These are phyloP conservation scores for Emmonsiellopsis sp. DNA, from an alignment of 2,329 filamentous ascomycete genomes.

Conservation along the genomic window DNA sequence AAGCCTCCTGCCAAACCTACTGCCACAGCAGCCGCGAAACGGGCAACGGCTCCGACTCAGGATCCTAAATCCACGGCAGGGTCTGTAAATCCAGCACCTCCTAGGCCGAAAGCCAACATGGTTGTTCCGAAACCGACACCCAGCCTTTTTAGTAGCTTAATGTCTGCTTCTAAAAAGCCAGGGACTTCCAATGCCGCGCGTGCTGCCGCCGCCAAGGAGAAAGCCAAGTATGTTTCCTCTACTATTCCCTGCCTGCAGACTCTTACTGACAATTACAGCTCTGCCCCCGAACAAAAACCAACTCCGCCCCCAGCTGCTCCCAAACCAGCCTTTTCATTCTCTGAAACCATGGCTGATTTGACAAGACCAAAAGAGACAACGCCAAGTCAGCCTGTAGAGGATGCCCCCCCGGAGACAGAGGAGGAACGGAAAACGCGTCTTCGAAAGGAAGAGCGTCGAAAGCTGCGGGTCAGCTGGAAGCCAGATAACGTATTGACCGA, in stretches of 20 bases:
- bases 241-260: background rate
- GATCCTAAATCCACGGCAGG: slow-evolving; percentile 24
- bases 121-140: slow-evolving; percentile 32
- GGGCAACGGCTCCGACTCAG: slow-evolving; percentile 13
- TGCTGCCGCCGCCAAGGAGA: slow-evolving; percentile 30
- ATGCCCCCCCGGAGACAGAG: slow-evolving; percentile 47
- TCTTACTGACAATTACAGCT: slow-evolving; percentile 17
- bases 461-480: slow-evolving; percentile 53
- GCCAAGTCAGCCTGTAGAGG: slow-evolving; percentile 42
- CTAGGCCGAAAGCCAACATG: slow-evolving; percentile 30
- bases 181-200: slow-evolving; percentile 42
- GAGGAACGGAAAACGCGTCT: slow-evolving; percentile 51
- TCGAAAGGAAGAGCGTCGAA: slow-evolving; percentile 51
- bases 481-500: slow-evolving; percentile 47
- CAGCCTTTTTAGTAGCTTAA: slow-evolving; percentile 37
- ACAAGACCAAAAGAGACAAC: slow-evolving; percentile 48
- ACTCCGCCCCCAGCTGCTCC: slow-evolving; percentile 19
- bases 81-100: slow-evolving; percentile 11
- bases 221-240: slow-evolving; percentile 20
- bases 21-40: slow-evolving; percentile 18
- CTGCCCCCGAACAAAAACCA: slow-evolving; percentile 19
- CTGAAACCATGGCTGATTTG: slow-evolving; percentile 40
- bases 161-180: slow-evolving; percentile 41
- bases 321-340: slow-evolving; percentile 39
- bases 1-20: slow-evolving; percentile 23